Evolutionary conservation across 1,284 basidiomycete species (phyloP), one percentile per base, ranked within the genome.

Genomic region (Singerocomus inundabilis): DNA sequence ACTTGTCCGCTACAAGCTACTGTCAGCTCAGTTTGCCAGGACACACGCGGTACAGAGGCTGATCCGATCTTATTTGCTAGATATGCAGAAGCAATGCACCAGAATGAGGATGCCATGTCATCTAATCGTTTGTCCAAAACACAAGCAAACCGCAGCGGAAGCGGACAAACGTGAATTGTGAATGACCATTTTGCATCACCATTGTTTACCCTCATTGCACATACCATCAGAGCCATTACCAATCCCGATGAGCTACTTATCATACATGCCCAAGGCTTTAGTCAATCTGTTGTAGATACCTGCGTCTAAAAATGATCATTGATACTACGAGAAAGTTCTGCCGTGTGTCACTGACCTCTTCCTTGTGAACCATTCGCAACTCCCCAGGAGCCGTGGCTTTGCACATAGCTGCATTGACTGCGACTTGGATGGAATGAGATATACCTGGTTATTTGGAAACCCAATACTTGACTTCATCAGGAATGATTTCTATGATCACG

Each of bases 21-120:
- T 94, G 91, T 93, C 61, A 67, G 90, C 76, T 12, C 33, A 15
- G 28, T 44, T 9, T 48, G n/a, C 29, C 41, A 26, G 30, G 30
- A 25, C 40, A 26, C 40, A 52, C 18, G 12, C 5, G n/a, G 28
- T 11, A 6, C 31, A 11, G 5, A 36, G 21, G 29, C 45, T 51
- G 24, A 29, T 13, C 44, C 15, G 1, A 18, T 12, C 37, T 37
- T 38, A 0, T 37, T 32, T 18, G 45, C 9, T 57, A 93, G 91
- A 51, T 94, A 93, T 61, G 91, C 92, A 18, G 91, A 93, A 68
- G 84, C 90, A 5, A 90, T 93, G 79, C 91, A 94, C 61, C 77
- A 84, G 58, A 90, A 85, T 48, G 84, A 85, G 67, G 88, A 91
- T 58, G 86, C 88, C 13, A 78, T 83, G 69, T 86, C 85, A 1